Evolutionary conservation across 305 asterid species (phyloP).

Genomic region (Vinca major): DNA sequence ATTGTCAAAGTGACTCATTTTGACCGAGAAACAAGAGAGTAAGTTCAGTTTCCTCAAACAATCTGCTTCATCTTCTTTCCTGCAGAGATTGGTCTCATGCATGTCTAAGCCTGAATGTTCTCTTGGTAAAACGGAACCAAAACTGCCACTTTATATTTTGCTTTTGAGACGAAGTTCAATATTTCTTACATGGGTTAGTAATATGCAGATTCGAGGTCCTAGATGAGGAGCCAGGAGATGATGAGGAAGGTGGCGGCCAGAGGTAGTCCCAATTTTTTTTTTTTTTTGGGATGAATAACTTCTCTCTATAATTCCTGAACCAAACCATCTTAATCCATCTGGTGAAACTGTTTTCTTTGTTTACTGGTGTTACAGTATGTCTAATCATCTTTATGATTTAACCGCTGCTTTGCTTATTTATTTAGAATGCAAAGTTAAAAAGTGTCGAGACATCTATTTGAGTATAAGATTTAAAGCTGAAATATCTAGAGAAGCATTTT

Average conservation of each 20-base stretch:
- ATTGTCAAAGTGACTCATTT: slow-evolving; percentile 89
- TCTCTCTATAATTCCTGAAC: neutral
- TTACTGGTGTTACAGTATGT: neutral
- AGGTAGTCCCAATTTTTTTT: slow-evolving; percentile 31
- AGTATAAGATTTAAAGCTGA: neutral
- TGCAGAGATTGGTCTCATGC: neutral
- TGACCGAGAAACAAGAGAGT: slow-evolving; percentile 91
- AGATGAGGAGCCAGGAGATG: slow-evolving; percentile 97
- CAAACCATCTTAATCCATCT: neutral
- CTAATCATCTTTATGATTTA: neutral
- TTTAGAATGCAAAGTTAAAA: neutral
- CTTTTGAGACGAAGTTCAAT: neutral
- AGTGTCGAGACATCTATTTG: neutral
- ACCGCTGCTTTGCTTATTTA: neutral
- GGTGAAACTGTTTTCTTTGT: neutral
- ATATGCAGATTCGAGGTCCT: slow-evolving; percentile 72
- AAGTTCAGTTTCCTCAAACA: slow-evolving; percentile 21
- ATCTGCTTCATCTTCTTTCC: slow-evolving; percentile 1
- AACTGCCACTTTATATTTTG: neutral
- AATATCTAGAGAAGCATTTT: neutral
- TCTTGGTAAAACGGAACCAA: neutral
- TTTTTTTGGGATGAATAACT: too few relatives aligned
- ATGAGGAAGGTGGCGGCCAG: slow-evolving; percentile 88
- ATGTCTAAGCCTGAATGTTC: neutral
- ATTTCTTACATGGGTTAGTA: slow-evolving; percentile 6